Evolutionary conservation across 768 basidiomycete species (phyloP).

Genomic region (Sarcomyxa edulis): DNA sequence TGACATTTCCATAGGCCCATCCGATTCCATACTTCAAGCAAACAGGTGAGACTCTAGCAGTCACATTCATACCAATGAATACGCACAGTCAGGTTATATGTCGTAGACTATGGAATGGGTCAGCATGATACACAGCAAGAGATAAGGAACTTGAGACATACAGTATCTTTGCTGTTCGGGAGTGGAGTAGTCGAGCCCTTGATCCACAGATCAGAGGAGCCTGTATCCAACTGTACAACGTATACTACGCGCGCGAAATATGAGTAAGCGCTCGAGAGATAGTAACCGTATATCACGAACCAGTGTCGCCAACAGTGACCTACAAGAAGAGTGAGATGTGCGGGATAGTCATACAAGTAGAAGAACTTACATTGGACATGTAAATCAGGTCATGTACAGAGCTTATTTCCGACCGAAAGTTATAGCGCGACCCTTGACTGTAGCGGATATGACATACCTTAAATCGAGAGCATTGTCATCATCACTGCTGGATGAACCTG

Average conservation of each 20-base stretch:
- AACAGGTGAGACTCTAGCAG: slow-evolving; percentile 2
- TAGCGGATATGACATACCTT: slow-evolving; percentile 27
- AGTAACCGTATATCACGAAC: slow-evolving; percentile 41
- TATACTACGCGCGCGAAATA: slow-evolving; percentile 40
- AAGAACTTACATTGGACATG: slow-evolving; percentile 59
- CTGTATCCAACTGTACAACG: slow-evolving; percentile 77
- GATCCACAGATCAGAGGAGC: slow-evolving; percentile 81
- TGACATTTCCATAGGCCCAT: slow-evolving; percentile 64
- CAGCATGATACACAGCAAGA: slow-evolving; percentile 3
- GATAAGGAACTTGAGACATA: slow-evolving; percentile 21
- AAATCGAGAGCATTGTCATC: slow-evolving; percentile 36
- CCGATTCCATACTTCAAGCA: slow-evolving; percentile 68
- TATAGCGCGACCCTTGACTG: not conserved
- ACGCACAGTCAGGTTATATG: slow-evolving; percentile 64
- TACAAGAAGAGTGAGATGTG: slow-evolving; percentile 20
- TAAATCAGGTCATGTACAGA: slow-evolving; percentile 77
- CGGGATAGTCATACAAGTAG: slow-evolving; percentile 4
- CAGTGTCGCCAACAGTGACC: slow-evolving; percentile 60
- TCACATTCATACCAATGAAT: slow-evolving; percentile 33
- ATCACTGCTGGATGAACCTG: slow-evolving; percentile 21
- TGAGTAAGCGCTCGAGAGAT: not conserved
- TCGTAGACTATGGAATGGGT: slow-evolving; percentile 27
- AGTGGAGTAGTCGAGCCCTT: slow-evolving; percentile 40
- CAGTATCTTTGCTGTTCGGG: slow-evolving; percentile 44
- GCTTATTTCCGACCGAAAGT: slow-evolving; percentile 28